A percentile compares a stretch with the other conserved stretches of the same genome.
These are phyloP conservation scores for Tylopilus orsonianus DNA, from an alignment of 1,284 basidiomycete genomes.

Conservation along the genomic window DNA sequence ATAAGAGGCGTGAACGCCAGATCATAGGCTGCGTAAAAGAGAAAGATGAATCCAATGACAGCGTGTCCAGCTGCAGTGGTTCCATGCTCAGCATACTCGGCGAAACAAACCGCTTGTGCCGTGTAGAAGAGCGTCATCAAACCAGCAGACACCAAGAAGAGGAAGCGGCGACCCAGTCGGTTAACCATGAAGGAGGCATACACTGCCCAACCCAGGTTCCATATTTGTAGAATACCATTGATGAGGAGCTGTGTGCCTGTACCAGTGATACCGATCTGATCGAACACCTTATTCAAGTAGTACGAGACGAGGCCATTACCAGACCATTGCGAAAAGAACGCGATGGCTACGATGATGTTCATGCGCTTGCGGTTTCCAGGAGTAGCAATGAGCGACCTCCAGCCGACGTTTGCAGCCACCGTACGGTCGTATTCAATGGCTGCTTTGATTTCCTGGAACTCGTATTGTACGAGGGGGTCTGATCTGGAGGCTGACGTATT, in stretches of 20 bases:
- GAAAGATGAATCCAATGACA: slow-evolving; percentile 76
- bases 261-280: slow-evolving; percentile 69
- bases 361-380: slow-evolving; percentile 66
- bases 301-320: slow-evolving; percentile 75
- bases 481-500: slow-evolving; percentile 34
- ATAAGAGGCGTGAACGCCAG: slow-evolving; percentile 74
- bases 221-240: slow-evolving; percentile 74
- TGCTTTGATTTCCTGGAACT: slow-evolving; percentile 74
- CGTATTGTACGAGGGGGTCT: slow-evolving; percentile 69
- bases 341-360: slow-evolving; percentile 64
- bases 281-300: slow-evolving; percentile 72
- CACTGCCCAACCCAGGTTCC: slow-evolving; percentile 68
- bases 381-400: slow-evolving; percentile 14
- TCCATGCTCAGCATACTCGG: slow-evolving; percentile 51
- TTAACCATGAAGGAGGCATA: slow-evolving; percentile 59
- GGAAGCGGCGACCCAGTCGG: slow-evolving; percentile 56
- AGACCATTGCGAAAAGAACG: slow-evolving; percentile 74
- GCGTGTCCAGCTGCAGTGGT: slow-evolving; percentile 53
- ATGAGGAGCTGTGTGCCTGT: slow-evolving; percentile 62
- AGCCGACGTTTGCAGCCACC: slow-evolving; percentile 55
- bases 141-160: slow-evolving; percentile 63
- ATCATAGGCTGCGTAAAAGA: slow-evolving; percentile 71
- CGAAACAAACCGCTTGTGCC: slow-evolving; percentile 71
- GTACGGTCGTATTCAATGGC: slow-evolving; percentile 61
- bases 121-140: slow-evolving; percentile 73